Base-by-base conservation (phyloP, 2,329 filamentous ascomycete species). In the Ploettnerulaceae sp. region DNA sequence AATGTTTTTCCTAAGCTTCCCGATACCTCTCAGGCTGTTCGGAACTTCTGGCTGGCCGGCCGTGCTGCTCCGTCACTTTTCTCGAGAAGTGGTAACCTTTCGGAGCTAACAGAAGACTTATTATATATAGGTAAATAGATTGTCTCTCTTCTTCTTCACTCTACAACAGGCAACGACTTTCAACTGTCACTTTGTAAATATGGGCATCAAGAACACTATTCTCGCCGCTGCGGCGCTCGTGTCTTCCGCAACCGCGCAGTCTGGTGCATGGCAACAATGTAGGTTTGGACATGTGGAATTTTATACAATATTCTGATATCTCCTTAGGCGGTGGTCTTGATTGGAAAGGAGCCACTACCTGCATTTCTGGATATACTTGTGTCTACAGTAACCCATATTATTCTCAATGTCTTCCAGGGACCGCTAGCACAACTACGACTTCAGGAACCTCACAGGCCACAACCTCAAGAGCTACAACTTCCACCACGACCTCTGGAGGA, bases 161-260 rank as follows among this genome's bases (percentile, higher is more conserved):
- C 31, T 20, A 25, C 25, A 42, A 41, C 20, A 31, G 22, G 44
- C 6, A 34, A 24, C 31, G 21, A 22, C 14, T 36, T 36, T 52
- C 33, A 36, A 48, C 22, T 35, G 41, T 49, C 22, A 22, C n/a
- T 49, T 32, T 37, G 31, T 40, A 29, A 58, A 36, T 38, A 63
- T 63, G 61, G 50, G 51, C 28, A 38, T 61, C 15, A 61, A 57
- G 47, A 54, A 51, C 40, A 14, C 49, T 48, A 33, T 60, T 33
- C 12, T 61, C 49, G 47, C 55, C 58, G 63, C 56, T 54, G 60
- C 62, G 46, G 51, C 62, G 45, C 34, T 66, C 34, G 53, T 57
- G 53, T 57, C 62, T 47, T 48, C 52, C 54, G 41, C 53, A 20
- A 22, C 61, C 36, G 53, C 62, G 54, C 57, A 63, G 21, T 29